These are phyloP conservation scores for Syzygium grande DNA, from an alignment of 345 rosid genomes.

Conservation along the genomic window DNA sequence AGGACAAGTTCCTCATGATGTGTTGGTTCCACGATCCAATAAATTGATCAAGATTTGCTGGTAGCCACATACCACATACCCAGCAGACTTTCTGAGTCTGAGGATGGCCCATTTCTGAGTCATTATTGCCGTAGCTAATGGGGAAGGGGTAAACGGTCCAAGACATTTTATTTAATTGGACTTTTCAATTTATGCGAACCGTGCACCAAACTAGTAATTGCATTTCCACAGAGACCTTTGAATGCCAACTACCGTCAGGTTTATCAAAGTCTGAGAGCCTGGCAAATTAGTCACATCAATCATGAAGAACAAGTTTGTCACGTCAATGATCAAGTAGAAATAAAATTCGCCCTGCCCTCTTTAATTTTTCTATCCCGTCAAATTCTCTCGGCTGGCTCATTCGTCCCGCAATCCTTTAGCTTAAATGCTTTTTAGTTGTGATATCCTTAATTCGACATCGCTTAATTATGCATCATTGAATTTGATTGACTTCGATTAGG, in stretches of 20 bases:
- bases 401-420: not conserved
- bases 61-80: not conserved
- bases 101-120: not conserved
- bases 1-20: not conserved
- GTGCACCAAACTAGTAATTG: not conserved
- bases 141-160: not conserved
- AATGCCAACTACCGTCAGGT: not conserved
- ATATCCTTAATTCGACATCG: too few species aligned
- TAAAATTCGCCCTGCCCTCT: not conserved
- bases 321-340: not conserved
- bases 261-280: not conserved
- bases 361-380: not conserved
- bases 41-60: not conserved
- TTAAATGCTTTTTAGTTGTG: not conserved
- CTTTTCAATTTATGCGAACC: not conserved
- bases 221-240: not conserved
- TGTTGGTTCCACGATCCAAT: not conserved
- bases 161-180: not conserved
- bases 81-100: not conserved
- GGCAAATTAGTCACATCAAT: not conserved
- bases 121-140: not conserved
- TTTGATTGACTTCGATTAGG: too few species aligned
- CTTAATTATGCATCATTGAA: too few species aligned
- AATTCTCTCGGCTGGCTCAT: not conserved
- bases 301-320: not conserved